phyloP scores from a whole-genome alignment of 2,329 filamentous ascomycete species.

The Fusarium pseudoanthophilum region DNA sequence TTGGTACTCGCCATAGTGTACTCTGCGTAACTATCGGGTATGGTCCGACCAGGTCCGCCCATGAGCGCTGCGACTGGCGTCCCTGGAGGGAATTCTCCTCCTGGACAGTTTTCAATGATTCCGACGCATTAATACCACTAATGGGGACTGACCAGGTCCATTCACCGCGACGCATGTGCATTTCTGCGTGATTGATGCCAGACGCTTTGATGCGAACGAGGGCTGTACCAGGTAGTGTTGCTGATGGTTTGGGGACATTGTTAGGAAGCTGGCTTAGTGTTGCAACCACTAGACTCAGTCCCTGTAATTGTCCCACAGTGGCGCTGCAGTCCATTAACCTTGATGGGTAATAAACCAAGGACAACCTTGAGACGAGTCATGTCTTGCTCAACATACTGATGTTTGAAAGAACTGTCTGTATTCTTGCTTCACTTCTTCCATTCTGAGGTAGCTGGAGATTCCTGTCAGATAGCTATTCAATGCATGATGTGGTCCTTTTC shows the following conservation, averaged over 20 bases:
- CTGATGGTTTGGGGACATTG: background rate
- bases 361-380: background rate
- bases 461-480: background rate
- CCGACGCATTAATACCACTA: background rate
- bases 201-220: background rate
- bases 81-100: fast-evolving
- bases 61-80: background rate
- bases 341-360: background rate
- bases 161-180: background rate
- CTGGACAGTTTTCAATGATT: background rate
- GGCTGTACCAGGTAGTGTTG: background rate
- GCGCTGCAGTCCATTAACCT: background rate
- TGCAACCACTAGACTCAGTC: too few relatives aligned
- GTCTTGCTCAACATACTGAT: background rate
- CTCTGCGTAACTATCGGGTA: background rate
- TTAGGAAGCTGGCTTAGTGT: background rate
- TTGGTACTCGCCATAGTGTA: background rate
- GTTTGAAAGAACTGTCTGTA: too few relatives aligned
- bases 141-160: background rate
- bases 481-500: background rate
- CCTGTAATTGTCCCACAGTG: too few relatives aligned
- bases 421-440: too few relatives aligned
- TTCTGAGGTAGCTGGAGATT: too few relatives aligned
- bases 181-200: background rate
- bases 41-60: background rate